Evolutionary conservation across 805 yeast species (phyloP), one percentile per base, ranked within the genome.

Genomic region (Candida koratica): DNA sequence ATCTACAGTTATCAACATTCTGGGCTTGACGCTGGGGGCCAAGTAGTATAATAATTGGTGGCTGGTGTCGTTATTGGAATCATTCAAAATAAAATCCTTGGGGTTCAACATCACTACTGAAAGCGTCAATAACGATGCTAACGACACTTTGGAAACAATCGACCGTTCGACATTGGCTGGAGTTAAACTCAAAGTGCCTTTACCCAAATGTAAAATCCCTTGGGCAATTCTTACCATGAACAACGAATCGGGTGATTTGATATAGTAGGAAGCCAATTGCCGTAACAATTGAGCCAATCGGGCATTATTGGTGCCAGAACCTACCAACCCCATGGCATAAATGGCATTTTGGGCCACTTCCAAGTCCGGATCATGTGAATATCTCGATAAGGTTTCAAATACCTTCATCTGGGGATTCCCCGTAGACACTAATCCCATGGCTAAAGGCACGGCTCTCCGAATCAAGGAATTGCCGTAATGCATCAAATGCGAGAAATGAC

Each of bases 261-360:
- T 75, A 59, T 93, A 94, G 60, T 93, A 93, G 37, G 86, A 79
- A 1, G 98, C 97, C 50, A 93, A 73, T 62, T 93, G 97, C 61
- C 98, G 79, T 54, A 93, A 73, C 45, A 93, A 72, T 67, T 93
- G 98, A 3, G 97, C 97, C 46, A 93, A 72, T 67, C 99, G 83
- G 6, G 99, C 98, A 58, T 93, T 93, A 64, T 93, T 90, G 18
- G 98, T 93, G 64, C 99, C 99, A 14, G 97, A 93, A 57, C 98
- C 98, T 49, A 90, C 95, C 44, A 93, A 67, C 37, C 99, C 99
- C 97, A 93, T 89, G 28, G 96, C 81, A 53, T 86, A 90, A 45
- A 93, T 88, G 14, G 98, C 88, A 56, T 89, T 93, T 58, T 82
- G 81, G 5, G 97, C 96, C 37, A 93, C 96, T 54, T 86, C 95